These are phyloP conservation scores for Calocybe cyanea DNA, from an alignment of 768 basidiomycete genomes.

Conservation along the genomic window DNA sequence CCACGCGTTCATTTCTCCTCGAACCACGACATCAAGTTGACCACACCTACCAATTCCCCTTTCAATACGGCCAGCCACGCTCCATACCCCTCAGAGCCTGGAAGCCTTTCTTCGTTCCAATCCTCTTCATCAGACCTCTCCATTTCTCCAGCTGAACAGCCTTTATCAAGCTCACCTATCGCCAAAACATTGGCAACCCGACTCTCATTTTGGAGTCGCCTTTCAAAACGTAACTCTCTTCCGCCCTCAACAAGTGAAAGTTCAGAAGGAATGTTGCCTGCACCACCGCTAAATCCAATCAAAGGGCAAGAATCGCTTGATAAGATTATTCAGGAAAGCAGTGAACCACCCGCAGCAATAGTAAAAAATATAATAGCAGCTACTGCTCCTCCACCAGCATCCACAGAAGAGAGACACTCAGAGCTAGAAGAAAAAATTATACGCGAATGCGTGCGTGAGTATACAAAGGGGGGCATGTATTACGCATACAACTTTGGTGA, in stretches of 20 bases:
- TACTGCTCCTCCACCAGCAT: slow-evolving; percentile 58
- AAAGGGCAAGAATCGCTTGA: slow-evolving; percentile 36
- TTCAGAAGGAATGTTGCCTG: slow-evolving; percentile 18
- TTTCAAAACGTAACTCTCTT: slow-evolving; percentile 43
- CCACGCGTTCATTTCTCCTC: slow-evolving; percentile 53
- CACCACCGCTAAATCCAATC: not conserved
- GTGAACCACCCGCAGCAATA: slow-evolving; percentile 48
- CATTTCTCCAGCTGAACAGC: slow-evolving; percentile 47
- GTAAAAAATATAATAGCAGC: slow-evolving; percentile 55
- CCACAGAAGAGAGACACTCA: slow-evolving; percentile 61
- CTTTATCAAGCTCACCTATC: slow-evolving; percentile 44
- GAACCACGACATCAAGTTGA: slow-evolving; percentile 40
- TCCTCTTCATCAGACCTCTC: slow-evolving; percentile 52
- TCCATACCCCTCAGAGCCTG: slow-evolving; percentile 14
- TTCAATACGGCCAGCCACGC: slow-evolving; percentile 18
- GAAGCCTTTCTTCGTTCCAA: slow-evolving; percentile 35
- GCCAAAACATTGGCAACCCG: slow-evolving; percentile 60
- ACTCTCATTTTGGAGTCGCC: slow-evolving; percentile 72
- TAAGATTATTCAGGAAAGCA: slow-evolving; percentile 40
- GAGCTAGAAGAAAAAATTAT: slow-evolving; percentile 85
- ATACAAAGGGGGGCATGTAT: slow-evolving; percentile 84
- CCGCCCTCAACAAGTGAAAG: slow-evolving; percentile 7
- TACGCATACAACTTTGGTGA: slow-evolving; percentile 84
- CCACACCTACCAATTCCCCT: slow-evolving; percentile 33
- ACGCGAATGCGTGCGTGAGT: slow-evolving; percentile 72